Base-by-base conservation (phyloP, 306 rosid species). In the Quercus suber region DNA sequence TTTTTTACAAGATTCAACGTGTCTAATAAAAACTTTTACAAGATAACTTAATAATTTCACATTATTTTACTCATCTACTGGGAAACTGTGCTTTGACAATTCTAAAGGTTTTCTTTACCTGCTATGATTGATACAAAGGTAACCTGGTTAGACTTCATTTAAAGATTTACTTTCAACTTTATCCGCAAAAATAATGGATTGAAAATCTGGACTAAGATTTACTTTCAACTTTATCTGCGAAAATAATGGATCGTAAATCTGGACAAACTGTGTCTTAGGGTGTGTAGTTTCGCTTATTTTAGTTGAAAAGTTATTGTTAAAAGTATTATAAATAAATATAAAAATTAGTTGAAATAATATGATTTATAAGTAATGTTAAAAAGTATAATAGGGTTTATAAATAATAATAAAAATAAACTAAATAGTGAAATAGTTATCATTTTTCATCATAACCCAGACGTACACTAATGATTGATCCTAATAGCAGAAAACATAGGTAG, bases 61-160 rank as follows among this genome's bases (percentile, higher is more conserved):
- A 79, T 81, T 81, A 83, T 78, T 85, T 69, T 81, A 81, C 79
- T 85, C 88, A 75, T 85, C 85, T 0, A 85, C 73, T 31, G 88
- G 88, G 83, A 85, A 85, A 49, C 85, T 85, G 81, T 78, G 83
- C 83, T 81, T 86, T 81, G 20, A 83, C 89, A 19, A 83, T 87
- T 83, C 89, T 75, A 20, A 86, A 59, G 35, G 35, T 85, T 79
- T 86, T 86, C 57, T 86, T 85, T 14, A 86, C 75, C 87, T 83
- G 85, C 79, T 64, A 70, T 67, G 30, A 57, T 19, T 73, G 55
- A 56, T 60, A 53, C 73, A 81, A 52, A 58, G 4, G 30, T 41
- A 21, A 10, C 52, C 57, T 64, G 76, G 81, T 71, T 75, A 81
- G 76, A 65, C 53, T 58, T 35, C 70, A n/a, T 31, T 69, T 27